Evolutionary conservation across 2,329 filamentous ascomycete species (phyloP), one percentile per base, ranked within the genome.

Genomic region (Cladobotryum protrusum): DNA sequence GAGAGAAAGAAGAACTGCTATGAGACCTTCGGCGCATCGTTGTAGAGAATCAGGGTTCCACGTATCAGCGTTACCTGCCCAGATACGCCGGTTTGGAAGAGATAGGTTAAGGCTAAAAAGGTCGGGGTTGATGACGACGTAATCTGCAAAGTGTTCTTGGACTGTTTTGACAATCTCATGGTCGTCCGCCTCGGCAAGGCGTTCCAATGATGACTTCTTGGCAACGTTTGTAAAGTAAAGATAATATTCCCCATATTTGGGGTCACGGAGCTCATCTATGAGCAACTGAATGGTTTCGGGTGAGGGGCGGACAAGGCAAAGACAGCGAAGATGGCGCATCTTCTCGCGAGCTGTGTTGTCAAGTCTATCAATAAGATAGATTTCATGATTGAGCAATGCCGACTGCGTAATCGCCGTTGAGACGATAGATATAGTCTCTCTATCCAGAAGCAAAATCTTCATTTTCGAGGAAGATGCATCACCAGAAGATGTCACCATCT

Each of bases 211-310:
- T 2, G 93, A 97, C 70, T 99, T 99, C 69, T 95, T 95, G 63
- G 93, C 85, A 52, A 99, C 87, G 67, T 99, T 99, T 75, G 90
- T 97, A 68, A 99, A 96, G 69, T 95, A 96, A 50, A 99, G 80
- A 63, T 95, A 83, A 70, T 99, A 99, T 72, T 99, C 93, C 57
- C 93, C 92, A 61, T 99, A 99, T 66, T 91, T 96, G 4, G 93
- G 95, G 45, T 97, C 92, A 53, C 93, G 82, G 49, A 99, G 78
- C 72, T 99, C 93, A 63, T 99, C 93, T 59, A 99, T 92, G 47
- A 99, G 79, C 55, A 87, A 82, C 64, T 99, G 91, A 63, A 97
- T 90, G 5, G 92, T 95, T 59, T 95, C 89, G 12, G 92, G 80
- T 0, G 92, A 96, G 7, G 93, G 93, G 37, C 95, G 85, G 43